Percentiles rank a stretch among this genome's conserved stretches.
Conservation (phyloP, 2,329 filamentous ascomycete genomes). For the Talaromyces sp. region DNA sequence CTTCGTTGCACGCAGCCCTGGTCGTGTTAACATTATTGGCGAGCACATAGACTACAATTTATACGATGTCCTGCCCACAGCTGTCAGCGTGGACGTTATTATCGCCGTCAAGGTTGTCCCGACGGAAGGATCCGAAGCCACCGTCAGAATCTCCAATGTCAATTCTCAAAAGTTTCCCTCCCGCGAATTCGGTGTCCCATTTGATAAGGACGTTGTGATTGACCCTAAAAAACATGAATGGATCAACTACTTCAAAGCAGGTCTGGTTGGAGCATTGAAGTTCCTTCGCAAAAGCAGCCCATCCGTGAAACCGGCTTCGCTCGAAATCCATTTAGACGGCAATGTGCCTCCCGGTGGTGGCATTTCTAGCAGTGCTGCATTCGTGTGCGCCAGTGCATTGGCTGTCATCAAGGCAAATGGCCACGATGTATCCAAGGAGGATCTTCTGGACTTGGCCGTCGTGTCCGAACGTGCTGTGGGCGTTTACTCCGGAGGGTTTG, state of each 20-base stretch:
- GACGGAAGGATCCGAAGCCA: slow-evolving; percentile 47
- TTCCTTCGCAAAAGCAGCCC: slow-evolving; percentile 66
- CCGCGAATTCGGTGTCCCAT: slow-evolving; percentile 68
- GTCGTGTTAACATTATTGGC: slow-evolving; percentile 95
- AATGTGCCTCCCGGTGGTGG: slow-evolving; percentile 89
- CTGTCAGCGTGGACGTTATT: slow-evolving; percentile 84
- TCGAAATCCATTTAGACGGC: slow-evolving; percentile 87
- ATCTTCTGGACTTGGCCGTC: slow-evolving; percentile 87
- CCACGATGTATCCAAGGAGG: slow-evolving; percentile 80
- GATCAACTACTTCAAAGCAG: slow-evolving; percentile 98
- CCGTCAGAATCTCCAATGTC: slow-evolving; percentile 77
- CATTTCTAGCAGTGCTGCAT: slow-evolving; percentile 87
- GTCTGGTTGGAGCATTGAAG: slow-evolving; percentile 74
- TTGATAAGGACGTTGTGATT: slow-evolving; percentile 65
- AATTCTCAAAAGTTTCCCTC: slow-evolving; percentile 70
- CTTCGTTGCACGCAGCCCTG: slow-evolving; percentile 86
- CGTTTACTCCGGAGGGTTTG: slow-evolving; percentile 90
- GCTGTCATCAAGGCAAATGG: slow-evolving; percentile 85
- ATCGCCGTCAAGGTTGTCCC: slow-evolving; percentile 66
- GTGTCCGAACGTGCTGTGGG: slow-evolving; percentile 91
- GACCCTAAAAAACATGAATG: slow-evolving; percentile 84
- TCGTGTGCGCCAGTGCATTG: slow-evolving; percentile 84
- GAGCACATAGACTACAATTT: slow-evolving; percentile 99
- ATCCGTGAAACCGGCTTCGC: slow-evolving; percentile 65
- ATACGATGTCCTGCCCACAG: slow-evolving; percentile 93